Evolutionary conservation across 768 basidiomycete genomes (phyloP).

Genomic region (Pisolithus microcarpus): DNA sequence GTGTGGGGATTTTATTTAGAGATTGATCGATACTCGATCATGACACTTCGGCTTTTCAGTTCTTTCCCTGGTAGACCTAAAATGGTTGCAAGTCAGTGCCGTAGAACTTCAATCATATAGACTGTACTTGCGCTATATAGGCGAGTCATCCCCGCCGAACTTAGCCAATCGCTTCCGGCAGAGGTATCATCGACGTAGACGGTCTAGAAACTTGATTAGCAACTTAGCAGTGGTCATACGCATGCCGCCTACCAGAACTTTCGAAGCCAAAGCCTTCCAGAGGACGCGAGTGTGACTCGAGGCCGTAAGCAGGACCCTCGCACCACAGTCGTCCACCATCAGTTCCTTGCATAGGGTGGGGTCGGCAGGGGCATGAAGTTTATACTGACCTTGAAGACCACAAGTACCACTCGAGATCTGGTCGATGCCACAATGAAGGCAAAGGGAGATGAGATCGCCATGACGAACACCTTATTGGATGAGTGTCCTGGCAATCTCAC

Average conservation of each 20-base stretch:
- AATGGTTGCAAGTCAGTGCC: not conserved
- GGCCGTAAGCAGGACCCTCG: constrained; percentile 22
- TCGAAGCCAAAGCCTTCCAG: constrained; percentile 16
- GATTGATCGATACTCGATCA: constrained; percentile 12
- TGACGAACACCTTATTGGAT: constrained; percentile 17
- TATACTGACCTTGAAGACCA: constrained; percentile 27
- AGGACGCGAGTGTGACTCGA: constrained; percentile 18
- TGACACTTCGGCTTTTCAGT: constrained; percentile 18
- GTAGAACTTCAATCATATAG: not conserved
- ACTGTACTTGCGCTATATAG: constrained; percentile 20
- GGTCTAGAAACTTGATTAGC: constrained; percentile 10
- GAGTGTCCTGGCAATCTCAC: constrained; percentile 26
- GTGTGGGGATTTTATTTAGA: not conserved
- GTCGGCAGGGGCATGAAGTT: constrained; percentile 19
- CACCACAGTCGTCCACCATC: too few relatives aligned
- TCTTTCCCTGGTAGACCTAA: constrained; percentile 15
- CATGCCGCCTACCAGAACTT: constrained; percentile 13
- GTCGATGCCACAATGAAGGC: constrained; percentile 23
- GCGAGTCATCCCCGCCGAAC: constrained; percentile 12
- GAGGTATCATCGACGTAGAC: constrained; percentile 22
- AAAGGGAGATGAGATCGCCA: constrained; percentile 22
- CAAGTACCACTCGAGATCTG: constrained; percentile 23
- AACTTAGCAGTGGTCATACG: not conserved
- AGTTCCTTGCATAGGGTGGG: constrained; percentile 25
- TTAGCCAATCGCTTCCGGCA: constrained; percentile 17